A percentile compares a stretch with the other conserved stretches of the same genome.
phyloP scores from a whole-genome alignment of 2,329 filamentous ascomycete genomes.

The Cercospora zeae-maydis region DNA sequence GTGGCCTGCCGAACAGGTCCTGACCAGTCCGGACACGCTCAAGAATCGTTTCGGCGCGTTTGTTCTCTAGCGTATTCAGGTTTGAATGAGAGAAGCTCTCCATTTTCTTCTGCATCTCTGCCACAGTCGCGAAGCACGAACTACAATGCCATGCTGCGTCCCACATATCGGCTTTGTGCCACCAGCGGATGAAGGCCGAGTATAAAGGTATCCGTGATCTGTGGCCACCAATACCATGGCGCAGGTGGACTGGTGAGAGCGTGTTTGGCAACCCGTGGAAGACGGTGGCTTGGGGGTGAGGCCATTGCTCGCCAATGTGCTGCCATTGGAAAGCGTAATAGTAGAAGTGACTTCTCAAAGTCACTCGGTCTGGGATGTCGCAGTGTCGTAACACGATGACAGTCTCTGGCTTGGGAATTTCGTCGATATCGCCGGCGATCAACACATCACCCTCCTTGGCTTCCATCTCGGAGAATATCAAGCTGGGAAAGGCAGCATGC shows the following conservation, averaged over 20 bases:
- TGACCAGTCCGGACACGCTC: not conserved
- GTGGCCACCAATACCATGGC: conserved; percentile 40
- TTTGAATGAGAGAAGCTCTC: conserved; percentile 31
- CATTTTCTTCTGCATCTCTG: conserved; percentile 47
- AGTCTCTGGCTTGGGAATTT: conserved; percentile 48
- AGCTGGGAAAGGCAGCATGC: conserved; percentile 52
- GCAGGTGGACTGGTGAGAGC: conserved; percentile 53
- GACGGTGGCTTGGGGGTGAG: conserved; percentile 58
- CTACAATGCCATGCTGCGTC: conserved; percentile 62
- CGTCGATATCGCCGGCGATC: conserved; percentile 59
- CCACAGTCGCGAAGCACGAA: conserved; percentile 56
- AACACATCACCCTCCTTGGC: conserved; percentile 52
- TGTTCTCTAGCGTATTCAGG: conserved; percentile 57
- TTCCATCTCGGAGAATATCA: conserved; percentile 45
- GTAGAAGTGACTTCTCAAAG: conserved; percentile 31
- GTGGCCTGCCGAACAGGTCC: conserved; percentile 6
- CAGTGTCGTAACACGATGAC: conserved; percentile 29
- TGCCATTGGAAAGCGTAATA: conserved; percentile 35
- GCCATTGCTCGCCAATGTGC: conserved; percentile 45
- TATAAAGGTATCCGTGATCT: conserved; percentile 14
- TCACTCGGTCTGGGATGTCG: conserved; percentile 28
- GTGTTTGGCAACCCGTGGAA: conserved; percentile 50
- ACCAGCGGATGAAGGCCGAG: conserved; percentile 23
- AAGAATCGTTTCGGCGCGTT: not conserved
- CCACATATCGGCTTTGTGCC: conserved; percentile 46